Evolutionary conservation across 2,329 filamentous ascomycete species (phyloP).

Genomic region (Sarocladium kiliense): DNA sequence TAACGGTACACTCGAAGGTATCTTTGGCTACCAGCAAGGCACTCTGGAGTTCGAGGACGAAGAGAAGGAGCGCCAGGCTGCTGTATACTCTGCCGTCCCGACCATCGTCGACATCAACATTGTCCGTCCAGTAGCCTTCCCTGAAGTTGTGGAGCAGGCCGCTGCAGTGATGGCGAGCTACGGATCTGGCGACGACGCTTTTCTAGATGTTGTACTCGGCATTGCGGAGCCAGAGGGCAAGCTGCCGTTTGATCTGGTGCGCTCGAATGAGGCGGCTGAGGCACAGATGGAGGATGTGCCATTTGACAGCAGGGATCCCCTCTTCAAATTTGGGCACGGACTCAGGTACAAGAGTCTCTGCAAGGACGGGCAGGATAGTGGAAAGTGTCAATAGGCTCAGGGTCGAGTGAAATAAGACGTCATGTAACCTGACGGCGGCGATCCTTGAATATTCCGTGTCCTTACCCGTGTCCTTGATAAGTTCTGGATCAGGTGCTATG

Average conservation of each 20-base stretch:
- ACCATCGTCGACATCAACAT: constrained; percentile 37
- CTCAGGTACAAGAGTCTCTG: constrained; percentile 23
- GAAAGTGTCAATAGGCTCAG: neutral
- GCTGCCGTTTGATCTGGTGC: constrained; percentile 35
- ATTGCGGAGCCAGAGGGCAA: constrained; percentile 17
- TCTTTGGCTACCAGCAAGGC: constrained; percentile 25
- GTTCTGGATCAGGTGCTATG: too few relatives aligned
- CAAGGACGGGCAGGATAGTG: neutral
- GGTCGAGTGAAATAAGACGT: neutral
- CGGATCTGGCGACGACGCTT: constrained; percentile 31
- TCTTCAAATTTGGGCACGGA: constrained; percentile 26
- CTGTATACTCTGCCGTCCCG: constrained; percentile 30
- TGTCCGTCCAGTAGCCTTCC: constrained; percentile 34
- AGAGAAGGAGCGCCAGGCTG: constrained; percentile 18
- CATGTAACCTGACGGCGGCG: too few relatives aligned
- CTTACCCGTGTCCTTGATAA: too few relatives aligned
- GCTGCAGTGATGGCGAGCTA: constrained; percentile 33
- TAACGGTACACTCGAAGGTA: constrained; percentile 26
- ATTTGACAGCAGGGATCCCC: constrained; percentile 21
- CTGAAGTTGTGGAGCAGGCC: constrained; percentile 32
- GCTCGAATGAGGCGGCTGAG: constrained; percentile 36
- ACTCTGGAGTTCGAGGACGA: constrained; percentile 30
- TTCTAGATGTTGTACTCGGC: constrained; percentile 37
- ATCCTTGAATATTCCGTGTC: too few relatives aligned
- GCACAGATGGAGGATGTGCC: constrained; percentile 22